Evolutionary conservation across 495 filamentous ascomycete genomes (phyloP).

Genomic region (Lepidopterella palustris): DNA sequence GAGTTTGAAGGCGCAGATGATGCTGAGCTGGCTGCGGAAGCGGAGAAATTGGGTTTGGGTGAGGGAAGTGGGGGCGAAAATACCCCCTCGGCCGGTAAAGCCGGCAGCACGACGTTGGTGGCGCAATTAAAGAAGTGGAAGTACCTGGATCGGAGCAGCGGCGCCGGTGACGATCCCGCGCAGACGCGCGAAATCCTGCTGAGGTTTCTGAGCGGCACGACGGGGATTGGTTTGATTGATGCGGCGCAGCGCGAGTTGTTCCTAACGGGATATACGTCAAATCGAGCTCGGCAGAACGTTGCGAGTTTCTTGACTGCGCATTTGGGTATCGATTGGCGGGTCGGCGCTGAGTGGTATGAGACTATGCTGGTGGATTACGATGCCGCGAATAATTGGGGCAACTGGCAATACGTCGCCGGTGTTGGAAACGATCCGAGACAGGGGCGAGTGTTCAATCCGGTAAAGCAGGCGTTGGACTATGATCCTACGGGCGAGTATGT

Average conservation of each 20-base stretch:
- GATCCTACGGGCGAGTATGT: conserved; percentile 60
- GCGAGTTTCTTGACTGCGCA: conserved; percentile 65
- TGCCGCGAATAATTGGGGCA: conserved; percentile 64
- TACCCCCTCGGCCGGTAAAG: not conserved
- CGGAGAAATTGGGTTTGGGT: not conserved
- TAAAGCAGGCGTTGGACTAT: conserved; percentile 66
- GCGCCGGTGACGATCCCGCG: conserved; percentile 14
- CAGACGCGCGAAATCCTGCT: conserved; percentile 9
- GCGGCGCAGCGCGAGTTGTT: conserved; percentile 62
- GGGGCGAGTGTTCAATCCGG: conserved; percentile 62
- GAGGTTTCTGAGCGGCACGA: conserved; percentile 54
- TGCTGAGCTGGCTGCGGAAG: conserved; percentile 3
- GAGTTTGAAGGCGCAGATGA: conserved; percentile 33
- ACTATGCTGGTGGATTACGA: conserved; percentile 64
- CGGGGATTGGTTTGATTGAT: conserved; percentile 64
- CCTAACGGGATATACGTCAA: conserved; percentile 65
- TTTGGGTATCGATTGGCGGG: conserved; percentile 65
- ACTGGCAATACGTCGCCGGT: conserved; percentile 70
- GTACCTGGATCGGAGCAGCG: conserved; percentile 10
- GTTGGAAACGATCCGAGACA: conserved; percentile 68
- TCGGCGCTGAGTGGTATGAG: conserved; percentile 76
- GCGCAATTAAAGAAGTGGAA: conserved; percentile 31
- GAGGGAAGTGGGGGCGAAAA: not conserved
- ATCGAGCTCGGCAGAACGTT: conserved; percentile 65
- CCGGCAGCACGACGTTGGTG: not conserved